Percentiles rank a stretch among this genome's conserved stretches.
Conservation (phyloP, 2,329 filamentous ascomycete genomes). For the Monilinia fructicola region DNA sequence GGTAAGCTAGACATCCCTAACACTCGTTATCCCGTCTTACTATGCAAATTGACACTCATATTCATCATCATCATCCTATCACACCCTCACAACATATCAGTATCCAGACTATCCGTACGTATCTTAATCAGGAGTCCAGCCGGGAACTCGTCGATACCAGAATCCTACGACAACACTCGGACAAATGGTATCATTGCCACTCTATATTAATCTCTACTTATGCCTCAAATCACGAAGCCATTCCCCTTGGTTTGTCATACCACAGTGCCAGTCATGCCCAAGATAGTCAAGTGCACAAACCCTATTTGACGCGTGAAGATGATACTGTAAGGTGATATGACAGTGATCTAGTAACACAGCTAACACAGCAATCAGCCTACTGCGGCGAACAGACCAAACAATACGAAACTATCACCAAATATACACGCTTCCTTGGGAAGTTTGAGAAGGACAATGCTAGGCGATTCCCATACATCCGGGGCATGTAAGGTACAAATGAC, state of each 20-base stretch:
- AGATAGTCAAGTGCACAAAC: neutral
- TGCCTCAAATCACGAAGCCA: constrained; percentile 13
- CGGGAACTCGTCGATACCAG: constrained; percentile 1
- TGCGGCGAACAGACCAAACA: neutral
- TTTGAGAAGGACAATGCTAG: neutral
- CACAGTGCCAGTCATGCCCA: neutral
- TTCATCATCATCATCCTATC: constrained; percentile 8
- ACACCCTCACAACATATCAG: neutral
- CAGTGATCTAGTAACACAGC: no score
- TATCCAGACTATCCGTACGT: neutral
- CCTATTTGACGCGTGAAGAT: constrained; percentile 4
- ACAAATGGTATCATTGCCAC: constrained; percentile 1
- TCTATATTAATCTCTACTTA: neutral
- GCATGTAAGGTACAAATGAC: neutral
- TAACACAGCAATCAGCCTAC: no score
- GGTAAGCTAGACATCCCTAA: neutral
- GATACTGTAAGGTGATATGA: no score
- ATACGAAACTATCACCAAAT: constrained; percentile 13
- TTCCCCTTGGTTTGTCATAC: constrained; percentile 9
- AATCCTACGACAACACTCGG: constrained; percentile 6
- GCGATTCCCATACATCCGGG: neutral
- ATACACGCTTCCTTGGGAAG: constrained; percentile 4
- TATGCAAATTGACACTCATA: neutral
- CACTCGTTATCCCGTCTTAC: neutral
- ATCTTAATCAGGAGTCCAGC: neutral